Evolutionary conservation across 2,329 filamentous ascomycete species (phyloP).

Genomic region (Passalora sequoiae): DNA sequence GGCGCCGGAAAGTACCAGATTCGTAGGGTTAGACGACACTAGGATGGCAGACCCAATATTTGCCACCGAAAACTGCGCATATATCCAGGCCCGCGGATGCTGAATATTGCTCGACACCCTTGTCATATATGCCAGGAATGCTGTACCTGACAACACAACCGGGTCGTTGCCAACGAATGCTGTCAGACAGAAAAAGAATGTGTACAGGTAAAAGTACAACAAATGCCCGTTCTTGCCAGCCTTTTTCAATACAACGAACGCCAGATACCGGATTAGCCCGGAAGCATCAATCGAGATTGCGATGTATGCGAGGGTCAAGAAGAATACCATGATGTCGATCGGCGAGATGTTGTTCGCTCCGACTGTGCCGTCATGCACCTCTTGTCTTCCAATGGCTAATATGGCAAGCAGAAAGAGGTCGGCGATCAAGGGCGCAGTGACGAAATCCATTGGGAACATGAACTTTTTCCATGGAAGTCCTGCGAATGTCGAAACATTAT

Average conservation of each 20-base stretch:
- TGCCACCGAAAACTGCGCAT: conserved; percentile 64
- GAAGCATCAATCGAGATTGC: conserved; percentile 74
- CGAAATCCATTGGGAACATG: conserved; percentile 61
- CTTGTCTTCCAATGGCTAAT: conserved; percentile 58
- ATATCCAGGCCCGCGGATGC: conserved; percentile 67
- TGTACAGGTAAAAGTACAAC: conserved; percentile 68
- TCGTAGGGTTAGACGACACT: conserved; percentile 73
- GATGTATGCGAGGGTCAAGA: conserved; percentile 66
- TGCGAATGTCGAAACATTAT: neutral
- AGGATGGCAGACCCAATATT: conserved; percentile 71
- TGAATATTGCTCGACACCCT: conserved; percentile 67
- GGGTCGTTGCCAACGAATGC: conserved; percentile 70
- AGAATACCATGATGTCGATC: conserved; percentile 70
- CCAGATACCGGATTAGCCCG: conserved; percentile 64
- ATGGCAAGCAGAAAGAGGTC: conserved; percentile 68
- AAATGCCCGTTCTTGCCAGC: conserved; percentile 62
- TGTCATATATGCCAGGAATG: conserved; percentile 73
- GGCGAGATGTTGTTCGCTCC: conserved; percentile 62
- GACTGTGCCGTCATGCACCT: conserved; percentile 64
- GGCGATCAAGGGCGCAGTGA: conserved; percentile 65
- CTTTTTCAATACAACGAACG: conserved; percentile 64
- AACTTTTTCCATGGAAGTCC: conserved; percentile 34
- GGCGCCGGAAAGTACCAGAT: conserved; percentile 67
- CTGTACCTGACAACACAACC: conserved; percentile 67
- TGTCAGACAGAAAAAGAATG: conserved; percentile 64